Percentiles rank a stretch among this genome's conserved stretches.
phyloP scores from a whole-genome alignment of 345 rosid species.

The Erysimum cheiranthoides region DNA sequence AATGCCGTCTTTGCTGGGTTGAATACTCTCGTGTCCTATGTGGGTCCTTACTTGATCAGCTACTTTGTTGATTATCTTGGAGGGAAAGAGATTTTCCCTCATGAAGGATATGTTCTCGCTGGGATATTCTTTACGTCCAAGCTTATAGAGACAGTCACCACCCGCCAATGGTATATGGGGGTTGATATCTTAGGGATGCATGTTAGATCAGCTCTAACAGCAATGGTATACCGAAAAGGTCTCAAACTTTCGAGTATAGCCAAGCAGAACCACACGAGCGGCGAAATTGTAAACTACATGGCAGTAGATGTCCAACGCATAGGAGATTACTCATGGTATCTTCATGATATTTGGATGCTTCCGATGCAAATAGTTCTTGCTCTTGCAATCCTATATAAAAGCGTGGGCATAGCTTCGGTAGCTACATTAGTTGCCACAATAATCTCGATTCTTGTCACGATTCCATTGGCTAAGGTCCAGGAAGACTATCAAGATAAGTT shows the following conservation, averaged over 20 bases:
- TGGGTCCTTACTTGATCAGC: constrained; percentile 95
- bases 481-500: constrained; percentile 96
- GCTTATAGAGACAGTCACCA: constrained; percentile 91
- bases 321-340: constrained; percentile 98
- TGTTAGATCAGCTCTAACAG: constrained; percentile 96
- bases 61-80: constrained; percentile 96
- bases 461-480: constrained; percentile 88
- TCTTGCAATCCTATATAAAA: constrained; percentile 88
- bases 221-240: constrained; percentile 95
- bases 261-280: constrained; percentile 94
- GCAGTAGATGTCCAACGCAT: constrained; percentile 98
- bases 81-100: constrained; percentile 81
- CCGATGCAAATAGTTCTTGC: constrained; percentile 97
- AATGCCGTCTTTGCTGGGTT: constrained; percentile 93
- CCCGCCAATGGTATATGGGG: constrained; percentile 99
- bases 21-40: constrained; percentile 92
- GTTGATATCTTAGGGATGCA: constrained; percentile 99
- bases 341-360: constrained; percentile 99
- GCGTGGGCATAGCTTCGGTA: constrained; percentile 93
- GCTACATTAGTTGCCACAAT: constrained; percentile 94
- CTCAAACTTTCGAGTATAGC: constrained; percentile 87
- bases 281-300: constrained; percentile 97
- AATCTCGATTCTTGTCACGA: constrained; percentile 77
- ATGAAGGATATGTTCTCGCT: constrained; percentile 95
- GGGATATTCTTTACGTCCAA: constrained; percentile 92